Evolutionary conservation across 331 rosid species (phyloP), one percentile per base, ranked within the genome.

Genomic region (Saraca asoca): DNA sequence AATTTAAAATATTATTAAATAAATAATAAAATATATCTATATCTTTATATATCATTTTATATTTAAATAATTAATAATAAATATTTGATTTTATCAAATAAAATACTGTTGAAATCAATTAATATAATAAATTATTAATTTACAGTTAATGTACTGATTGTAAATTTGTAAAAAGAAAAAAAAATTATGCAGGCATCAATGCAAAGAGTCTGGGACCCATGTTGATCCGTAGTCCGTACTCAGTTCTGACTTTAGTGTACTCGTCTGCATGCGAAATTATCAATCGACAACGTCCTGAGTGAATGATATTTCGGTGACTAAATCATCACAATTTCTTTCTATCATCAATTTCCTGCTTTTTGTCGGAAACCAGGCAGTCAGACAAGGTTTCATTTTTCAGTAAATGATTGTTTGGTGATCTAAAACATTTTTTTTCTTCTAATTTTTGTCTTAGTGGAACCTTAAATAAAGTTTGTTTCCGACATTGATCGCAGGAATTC

Each of bases 271-370:
- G 19, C 29, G 49, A 50, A 13, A 18, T 12, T 79, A 73, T 69
- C 55, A 43, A 63, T 5, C 59, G 42, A 64, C 33, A 34, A 33
- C 43, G 44, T 61, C 57, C 60, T 69, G 75, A 65, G 80, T n/a
- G n/a, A n/a, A n/a, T 66, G 61, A 24, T 71, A 75, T 52, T 19
- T 68, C 79, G 51, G 72, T 72, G 43, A 62, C 20, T 24, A 24
- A 24, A 24, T 14, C 18, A 0, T 52, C 0, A 11, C 19, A 11
- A 52, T 34, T 31, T 15, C 7, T 34, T 2, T 33, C 18, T 49
- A 18, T 12, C 0, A 44, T 24, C 31, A 24, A 24, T 69, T 68
- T 29, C 48, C 29, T 12, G 11, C 67, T 4, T 14, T 68, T 34
- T 68, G 68, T 74, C 69, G 35, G 17, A 54, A 66, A 6, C 73